Conservation (phyloP, 441 rosid genomes). For the Dalechampia spathulata region DNA sequence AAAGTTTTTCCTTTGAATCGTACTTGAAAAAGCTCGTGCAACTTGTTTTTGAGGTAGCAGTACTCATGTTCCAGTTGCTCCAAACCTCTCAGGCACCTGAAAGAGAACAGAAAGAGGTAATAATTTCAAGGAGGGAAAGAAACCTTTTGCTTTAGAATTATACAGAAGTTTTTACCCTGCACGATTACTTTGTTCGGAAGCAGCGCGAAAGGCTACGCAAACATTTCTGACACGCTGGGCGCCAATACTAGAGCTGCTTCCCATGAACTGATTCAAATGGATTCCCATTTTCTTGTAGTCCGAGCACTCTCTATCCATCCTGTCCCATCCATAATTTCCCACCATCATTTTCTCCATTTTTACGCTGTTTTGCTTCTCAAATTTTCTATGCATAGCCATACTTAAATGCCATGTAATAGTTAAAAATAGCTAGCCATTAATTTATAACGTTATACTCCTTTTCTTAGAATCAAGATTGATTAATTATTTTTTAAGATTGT, state of each 20-base stretch:
- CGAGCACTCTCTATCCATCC: slow-evolving; percentile 67
- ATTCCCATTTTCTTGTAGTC: slow-evolving; percentile 80
- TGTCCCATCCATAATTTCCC: slow-evolving; percentile 22
- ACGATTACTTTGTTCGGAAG: slow-evolving; percentile 73
- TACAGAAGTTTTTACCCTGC: too few species aligned
- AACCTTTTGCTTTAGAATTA: too few species aligned
- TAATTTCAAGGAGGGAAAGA: too few species aligned
- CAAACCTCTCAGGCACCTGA: slow-evolving; percentile 74
- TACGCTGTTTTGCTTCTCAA: too few species aligned
- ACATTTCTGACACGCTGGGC: slow-evolving; percentile 76
- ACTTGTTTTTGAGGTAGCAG: slow-evolving; percentile 74
- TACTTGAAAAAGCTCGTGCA: slow-evolving; percentile 90
- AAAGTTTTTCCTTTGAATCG: not conserved
- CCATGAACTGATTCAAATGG: slow-evolving; percentile 89
- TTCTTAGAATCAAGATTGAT: too few species aligned
- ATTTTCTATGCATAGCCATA: too few species aligned
- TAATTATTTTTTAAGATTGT: too few species aligned
- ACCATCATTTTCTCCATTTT: not conserved
- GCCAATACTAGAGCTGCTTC: slow-evolving; percentile 98
- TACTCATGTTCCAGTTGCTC: slow-evolving; percentile 82
- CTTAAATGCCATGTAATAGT: too few species aligned
- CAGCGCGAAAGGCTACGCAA: slow-evolving; percentile 80
- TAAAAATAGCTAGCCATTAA: too few species aligned
- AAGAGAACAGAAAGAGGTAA: not conserved
- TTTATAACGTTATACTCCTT: too few species aligned